A percentile compares a stretch with the other conserved stretches of the same genome.
Evolutionary conservation across 2,329 filamentous ascomycete genomes (phyloP).

Genomic region (Verticillium dahliae): DNA sequence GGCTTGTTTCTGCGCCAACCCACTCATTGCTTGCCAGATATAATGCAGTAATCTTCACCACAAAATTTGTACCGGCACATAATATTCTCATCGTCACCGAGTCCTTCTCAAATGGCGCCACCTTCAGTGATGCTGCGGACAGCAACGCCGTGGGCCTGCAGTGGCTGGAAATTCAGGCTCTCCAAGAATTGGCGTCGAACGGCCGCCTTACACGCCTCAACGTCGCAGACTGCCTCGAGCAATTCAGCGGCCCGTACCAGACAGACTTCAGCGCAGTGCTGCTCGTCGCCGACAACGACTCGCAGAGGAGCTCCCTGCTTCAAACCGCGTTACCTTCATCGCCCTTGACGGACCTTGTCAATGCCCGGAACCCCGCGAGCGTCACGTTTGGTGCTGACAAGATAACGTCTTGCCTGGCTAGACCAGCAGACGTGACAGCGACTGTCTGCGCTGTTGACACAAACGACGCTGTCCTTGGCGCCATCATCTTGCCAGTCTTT

Average conservation of each 20-base stretch:
- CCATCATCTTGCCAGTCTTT: constrained; percentile 34
- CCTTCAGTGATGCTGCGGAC: constrained; percentile 25
- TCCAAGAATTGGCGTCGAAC: constrained; percentile 25
- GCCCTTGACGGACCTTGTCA: constrained; percentile 19
- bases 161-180: constrained; percentile 23
- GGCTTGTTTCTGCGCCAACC: not conserved
- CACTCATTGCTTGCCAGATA: constrained; percentile 27
- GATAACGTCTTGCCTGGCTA: constrained; percentile 26
- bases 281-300: constrained; percentile 21
- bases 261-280: constrained; percentile 25
- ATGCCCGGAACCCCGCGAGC: constrained; percentile 34
- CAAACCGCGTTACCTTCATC: constrained; percentile 22
- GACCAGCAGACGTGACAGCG: constrained; percentile 8
- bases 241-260: constrained; percentile 24
- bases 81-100: constrained; percentile 26
- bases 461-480: constrained; percentile 35
- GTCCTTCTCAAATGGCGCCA: constrained; percentile 27
- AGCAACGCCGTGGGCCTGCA: constrained; percentile 27
- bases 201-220: constrained; percentile 23
- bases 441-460: constrained; percentile 33
- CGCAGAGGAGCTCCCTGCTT: constrained; percentile 22
- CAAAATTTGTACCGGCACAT: constrained; percentile 24
- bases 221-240: constrained; percentile 20
- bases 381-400: constrained; percentile 29
- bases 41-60: constrained; percentile 43